Conservation (phyloP, 495 filamentous ascomycete species). For the Neurospora tetrasperma region DNA sequence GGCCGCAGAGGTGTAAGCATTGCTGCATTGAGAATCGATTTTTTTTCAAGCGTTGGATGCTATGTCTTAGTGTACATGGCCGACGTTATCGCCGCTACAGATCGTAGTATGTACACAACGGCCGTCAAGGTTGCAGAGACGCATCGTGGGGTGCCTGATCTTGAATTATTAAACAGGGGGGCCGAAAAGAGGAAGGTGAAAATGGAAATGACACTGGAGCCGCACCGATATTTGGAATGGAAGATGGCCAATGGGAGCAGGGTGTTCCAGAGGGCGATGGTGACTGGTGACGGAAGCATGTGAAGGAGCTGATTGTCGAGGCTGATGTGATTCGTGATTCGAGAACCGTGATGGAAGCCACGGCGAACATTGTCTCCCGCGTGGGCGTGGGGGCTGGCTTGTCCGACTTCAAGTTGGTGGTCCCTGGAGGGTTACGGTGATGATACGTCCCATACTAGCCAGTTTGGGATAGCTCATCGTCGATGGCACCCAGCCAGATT, state of each 20-base stretch:
- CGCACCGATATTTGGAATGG: not conserved
- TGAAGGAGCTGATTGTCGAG: not conserved
- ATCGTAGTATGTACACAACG: not conserved
- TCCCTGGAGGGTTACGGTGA: not conserved
- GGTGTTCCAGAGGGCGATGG: not conserved
- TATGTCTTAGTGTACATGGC: not conserved
- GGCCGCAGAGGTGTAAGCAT: not conserved
- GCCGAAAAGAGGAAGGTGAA: not conserved
- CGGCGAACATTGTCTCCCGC: not conserved
- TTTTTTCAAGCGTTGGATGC: not conserved
- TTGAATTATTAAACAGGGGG: not conserved
- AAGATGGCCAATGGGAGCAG: not conserved
- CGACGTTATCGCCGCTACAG: not conserved
- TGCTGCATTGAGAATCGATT: not conserved
- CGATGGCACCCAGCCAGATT: not conserved
- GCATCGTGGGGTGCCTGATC: not conserved
- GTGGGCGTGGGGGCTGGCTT: not conserved
- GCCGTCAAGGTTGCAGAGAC: not conserved
- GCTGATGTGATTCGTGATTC: not conserved
- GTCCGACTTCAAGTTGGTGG: not conserved
- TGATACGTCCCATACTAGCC: not conserved
- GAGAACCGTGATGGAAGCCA: not conserved
- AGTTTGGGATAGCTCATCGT: not conserved
- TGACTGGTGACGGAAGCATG: not conserved
- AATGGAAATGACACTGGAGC: not conserved